Conservation (phyloP, 495 filamentous ascomycete species). For the Aspergillus wentii region DNA sequence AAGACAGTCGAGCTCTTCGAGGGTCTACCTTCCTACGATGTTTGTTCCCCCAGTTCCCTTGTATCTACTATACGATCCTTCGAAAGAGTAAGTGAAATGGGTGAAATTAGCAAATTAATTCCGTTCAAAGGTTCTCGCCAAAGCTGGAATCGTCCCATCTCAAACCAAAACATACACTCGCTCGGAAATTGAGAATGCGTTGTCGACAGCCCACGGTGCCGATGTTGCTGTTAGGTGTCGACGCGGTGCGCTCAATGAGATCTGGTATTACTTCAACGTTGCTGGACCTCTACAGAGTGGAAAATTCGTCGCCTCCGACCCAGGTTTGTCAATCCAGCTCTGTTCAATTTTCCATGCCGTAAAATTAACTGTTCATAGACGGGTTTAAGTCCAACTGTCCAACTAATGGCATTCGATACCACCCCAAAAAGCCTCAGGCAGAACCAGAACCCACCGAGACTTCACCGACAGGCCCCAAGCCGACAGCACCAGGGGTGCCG, state of each 20-base stretch:
- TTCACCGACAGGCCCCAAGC: conserved; percentile 24
- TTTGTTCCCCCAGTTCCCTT: conserved; percentile 11
- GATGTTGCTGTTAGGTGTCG: conserved; percentile 66
- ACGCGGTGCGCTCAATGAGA: conserved; percentile 59
- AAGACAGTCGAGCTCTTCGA: conserved; percentile 50
- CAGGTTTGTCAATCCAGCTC: conserved; percentile 34
- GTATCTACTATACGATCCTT: background rate
- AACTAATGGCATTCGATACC: conserved; percentile 55
- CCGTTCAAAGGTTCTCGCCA: conserved; percentile 32
- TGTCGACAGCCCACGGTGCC: conserved; percentile 59
- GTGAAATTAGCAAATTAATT: too few relatives aligned
- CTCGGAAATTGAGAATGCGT: conserved; percentile 55
- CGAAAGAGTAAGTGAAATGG: too few relatives aligned
- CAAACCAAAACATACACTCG: conserved; percentile 51
- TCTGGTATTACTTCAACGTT: conserved; percentile 84
- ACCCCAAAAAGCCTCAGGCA: conserved; percentile 50
- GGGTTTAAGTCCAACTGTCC: conserved; percentile 62
- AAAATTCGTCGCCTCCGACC: conserved; percentile 60
- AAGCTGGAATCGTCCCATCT: conserved; percentile 45
- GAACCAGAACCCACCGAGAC: conserved; percentile 35
- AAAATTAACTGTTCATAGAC: conserved; percentile 35
- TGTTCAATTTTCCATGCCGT: too few relatives aligned
- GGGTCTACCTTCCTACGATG: conserved; percentile 38
- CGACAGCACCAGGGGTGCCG: conserved; percentile 37
- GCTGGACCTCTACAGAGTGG: conserved; percentile 72